phyloP scores from a whole-genome alignment of 495 filamentous ascomycete species.

The Hyaloscypha hepaticicola region DNA sequence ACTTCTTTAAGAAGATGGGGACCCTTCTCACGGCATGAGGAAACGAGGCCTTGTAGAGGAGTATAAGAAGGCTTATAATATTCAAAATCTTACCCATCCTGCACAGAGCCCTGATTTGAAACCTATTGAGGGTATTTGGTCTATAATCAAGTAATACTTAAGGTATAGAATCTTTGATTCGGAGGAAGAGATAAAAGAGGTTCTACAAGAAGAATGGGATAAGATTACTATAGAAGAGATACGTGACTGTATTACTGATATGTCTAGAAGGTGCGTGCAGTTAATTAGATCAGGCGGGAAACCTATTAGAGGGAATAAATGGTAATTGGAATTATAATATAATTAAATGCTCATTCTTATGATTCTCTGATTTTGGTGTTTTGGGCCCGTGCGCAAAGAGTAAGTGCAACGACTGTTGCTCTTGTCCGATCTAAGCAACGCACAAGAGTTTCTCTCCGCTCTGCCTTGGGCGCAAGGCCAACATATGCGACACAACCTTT shows the following conservation, averaged over 20 bases:
- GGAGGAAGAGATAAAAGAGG: slow-evolving; percentile 4
- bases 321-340: slow-evolving; percentile 3
- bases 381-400: too few relatives aligned
- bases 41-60: background rate
- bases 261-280: background rate
- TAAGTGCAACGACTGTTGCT: too few relatives aligned
- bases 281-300: slow-evolving; percentile 8
- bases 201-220: slow-evolving; percentile 11
- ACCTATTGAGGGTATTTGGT: background rate
- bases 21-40: background rate
- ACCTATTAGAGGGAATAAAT: slow-evolving; percentile 9
- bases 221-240: slow-evolving; percentile 15
- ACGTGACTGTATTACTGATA: slow-evolving; percentile 4
- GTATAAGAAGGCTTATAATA: slow-evolving; percentile 5
- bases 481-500: too few relatives aligned
- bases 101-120: slow-evolving; percentile 13
- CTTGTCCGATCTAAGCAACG: too few relatives aligned
- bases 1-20: slow-evolving; percentile 18
- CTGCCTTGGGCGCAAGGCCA: too few relatives aligned
- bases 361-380: too few relatives aligned
- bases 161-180: background rate
- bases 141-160: slow-evolving; percentile 10
- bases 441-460: too few relatives aligned
- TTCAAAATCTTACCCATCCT: slow-evolving; percentile 8
- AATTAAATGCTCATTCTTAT: too few relatives aligned